These are phyloP conservation scores for Wickerhamiella vanderwaltii DNA, from an alignment of 805 yeast genomes.

Conservation along the genomic window DNA sequence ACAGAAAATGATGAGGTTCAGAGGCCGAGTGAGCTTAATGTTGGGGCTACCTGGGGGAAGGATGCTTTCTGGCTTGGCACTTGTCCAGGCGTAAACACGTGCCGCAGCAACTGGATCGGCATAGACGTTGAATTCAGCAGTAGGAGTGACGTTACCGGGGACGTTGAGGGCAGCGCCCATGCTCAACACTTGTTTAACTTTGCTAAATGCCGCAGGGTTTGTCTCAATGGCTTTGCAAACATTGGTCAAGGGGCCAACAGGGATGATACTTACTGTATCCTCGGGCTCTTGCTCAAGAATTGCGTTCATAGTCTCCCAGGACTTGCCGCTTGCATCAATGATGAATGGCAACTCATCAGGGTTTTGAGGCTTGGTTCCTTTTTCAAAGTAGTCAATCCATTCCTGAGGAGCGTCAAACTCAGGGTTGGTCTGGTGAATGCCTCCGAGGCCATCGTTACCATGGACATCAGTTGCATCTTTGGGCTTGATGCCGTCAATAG, in stretches of 20 bases:
- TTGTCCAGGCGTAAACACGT: conserved; percentile 27
- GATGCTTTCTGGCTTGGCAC: conserved; percentile 23
- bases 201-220: conserved; percentile 29
- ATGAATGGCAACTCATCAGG: conserved; percentile 22
- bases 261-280: conserved; percentile 29
- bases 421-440: conserved; percentile 28
- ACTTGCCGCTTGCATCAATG: conserved; percentile 18
- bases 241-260: conserved; percentile 33
- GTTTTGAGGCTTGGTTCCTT: conserved; percentile 11
- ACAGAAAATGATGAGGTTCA: conserved; percentile 28
- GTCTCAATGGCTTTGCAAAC: conserved; percentile 31
- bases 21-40: conserved; percentile 18
- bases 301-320: conserved; percentile 29
- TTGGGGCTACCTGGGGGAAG: conserved; percentile 23
- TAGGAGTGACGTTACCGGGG: conserved; percentile 33
- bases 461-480: conserved; percentile 32
- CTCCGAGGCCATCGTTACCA: conserved; percentile 33
- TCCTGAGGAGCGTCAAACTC: conserved; percentile 26
- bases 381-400: conserved; percentile 23
- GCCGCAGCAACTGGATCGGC: conserved; percentile 34
- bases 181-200: conserved; percentile 28
- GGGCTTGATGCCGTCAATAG: conserved; percentile 23
- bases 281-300: conserved; percentile 27
- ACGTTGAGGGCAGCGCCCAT: conserved; percentile 32
- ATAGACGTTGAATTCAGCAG: conserved; percentile 33